phyloP scores from a whole-genome alignment of 1,284 basidiomycete genomes.

The Filobasidium uniguttulatum region DNA sequence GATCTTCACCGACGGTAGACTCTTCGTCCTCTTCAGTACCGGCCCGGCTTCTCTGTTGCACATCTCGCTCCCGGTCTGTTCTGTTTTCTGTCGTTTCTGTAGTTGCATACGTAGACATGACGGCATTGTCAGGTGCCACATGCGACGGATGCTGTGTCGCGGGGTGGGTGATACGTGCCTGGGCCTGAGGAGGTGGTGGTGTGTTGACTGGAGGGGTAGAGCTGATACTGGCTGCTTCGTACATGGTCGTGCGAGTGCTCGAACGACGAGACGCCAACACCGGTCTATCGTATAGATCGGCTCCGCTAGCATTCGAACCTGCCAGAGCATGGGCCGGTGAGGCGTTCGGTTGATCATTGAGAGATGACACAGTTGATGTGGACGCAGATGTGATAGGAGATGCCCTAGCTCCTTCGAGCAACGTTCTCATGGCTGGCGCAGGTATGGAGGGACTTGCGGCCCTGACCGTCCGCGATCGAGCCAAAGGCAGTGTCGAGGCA shows the following conservation, averaged over 20 bases:
- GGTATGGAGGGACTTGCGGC: not conserved
- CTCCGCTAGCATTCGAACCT: too few relatives aligned
- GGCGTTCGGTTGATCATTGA: not conserved
- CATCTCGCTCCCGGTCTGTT: too few relatives aligned
- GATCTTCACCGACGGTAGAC: constrained; percentile 11
- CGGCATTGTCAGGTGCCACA: constrained; percentile 9
- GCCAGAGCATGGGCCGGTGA: not conserved
- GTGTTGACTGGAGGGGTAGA: not conserved
- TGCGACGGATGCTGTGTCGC: too few relatives aligned
- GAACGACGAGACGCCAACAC: not conserved
- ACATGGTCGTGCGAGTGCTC: not conserved
- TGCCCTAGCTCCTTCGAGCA: not conserved
- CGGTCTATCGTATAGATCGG: too few relatives aligned
- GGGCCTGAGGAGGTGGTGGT: not conserved
- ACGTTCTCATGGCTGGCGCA: not conserved
- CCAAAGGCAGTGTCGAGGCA: not conserved
- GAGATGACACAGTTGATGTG: not conserved
- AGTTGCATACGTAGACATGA: constrained; percentile 5
- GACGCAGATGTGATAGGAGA: not conserved
- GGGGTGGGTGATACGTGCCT: too few relatives aligned
- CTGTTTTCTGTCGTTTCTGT: too few relatives aligned
- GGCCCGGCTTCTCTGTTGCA: too few relatives aligned
- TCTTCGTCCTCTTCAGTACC: constrained; percentile 13
- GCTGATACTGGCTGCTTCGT: not conserved
- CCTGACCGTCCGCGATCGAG: not conserved